phyloP scores from a whole-genome alignment of 2,329 filamentous ascomycete species.

The Phyllosticta ampelicida region DNA sequence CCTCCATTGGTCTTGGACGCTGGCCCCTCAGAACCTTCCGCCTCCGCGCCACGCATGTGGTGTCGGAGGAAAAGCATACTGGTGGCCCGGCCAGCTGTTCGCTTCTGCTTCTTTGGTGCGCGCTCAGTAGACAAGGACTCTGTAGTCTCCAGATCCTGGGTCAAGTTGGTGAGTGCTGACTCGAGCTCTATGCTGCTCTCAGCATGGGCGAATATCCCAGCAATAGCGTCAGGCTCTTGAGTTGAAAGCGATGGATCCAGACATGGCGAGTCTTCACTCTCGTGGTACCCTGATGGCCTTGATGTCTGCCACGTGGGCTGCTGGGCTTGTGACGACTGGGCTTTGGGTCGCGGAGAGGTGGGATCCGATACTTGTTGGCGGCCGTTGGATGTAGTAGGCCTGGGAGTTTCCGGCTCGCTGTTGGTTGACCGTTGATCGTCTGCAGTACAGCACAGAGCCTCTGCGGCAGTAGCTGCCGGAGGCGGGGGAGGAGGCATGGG shows the following conservation, averaged over 20 bases:
- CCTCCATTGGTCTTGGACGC: not conserved
- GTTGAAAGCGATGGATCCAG: not conserved
- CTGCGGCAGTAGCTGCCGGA: not conserved
- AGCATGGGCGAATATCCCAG: not conserved
- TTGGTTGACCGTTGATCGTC: not conserved
- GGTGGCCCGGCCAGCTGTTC: not conserved
- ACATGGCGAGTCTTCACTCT: not conserved
- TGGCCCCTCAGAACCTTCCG: not conserved
- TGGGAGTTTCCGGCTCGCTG: not conserved
- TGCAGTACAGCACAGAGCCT: not conserved
- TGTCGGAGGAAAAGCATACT: not conserved
- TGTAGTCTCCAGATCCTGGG: not conserved
- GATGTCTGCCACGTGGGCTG: not conserved
- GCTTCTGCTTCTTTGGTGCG: not conserved
- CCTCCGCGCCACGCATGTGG: slow-evolving; percentile 4
- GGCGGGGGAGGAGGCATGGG: not conserved
- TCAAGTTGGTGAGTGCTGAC: not conserved
- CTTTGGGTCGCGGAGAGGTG: not conserved
- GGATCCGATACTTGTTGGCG: not conserved
- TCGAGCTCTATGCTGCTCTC: not conserved
- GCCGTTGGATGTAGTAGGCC: not conserved
- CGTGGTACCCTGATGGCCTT: not conserved
- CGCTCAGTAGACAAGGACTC: not conserved
- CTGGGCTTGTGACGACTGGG: not conserved
- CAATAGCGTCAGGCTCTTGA: not conserved